Evolutionary conservation across 306 rosid species (phyloP).

Genomic region (apple (Malus domestica)): ASM211411v1 NC_041803.1:5834001-5834500

Average conservation of each 20-base stretch:
- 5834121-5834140: not conserved
- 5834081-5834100: slow-evolving; percentile 23
- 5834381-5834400: slow-evolving; percentile 42
- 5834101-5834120: slow-evolving; percentile 38
- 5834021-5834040: not conserved
- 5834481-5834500: not conserved
- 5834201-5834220: no score
- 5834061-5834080: slow-evolving; percentile 39
- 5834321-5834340: slow-evolving; percentile 22
- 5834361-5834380: slow-evolving; percentile 52
- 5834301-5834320: slow-evolving; percentile 32
- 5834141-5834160: slow-evolving; percentile 5
- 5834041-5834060: not conserved
- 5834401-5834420: slow-evolving; percentile 40
- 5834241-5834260: rapidly evolving
- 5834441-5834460: slow-evolving; percentile 24
- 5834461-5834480: slow-evolving; percentile 2
- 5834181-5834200: not conserved
- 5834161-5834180: slow-evolving; percentile 17
- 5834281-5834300: not conserved
- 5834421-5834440: slow-evolving; percentile 23
- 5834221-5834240: no score
- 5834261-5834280: not conserved
- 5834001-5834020: not conserved
- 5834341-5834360: slow-evolving; percentile 28